Conservation (phyloP, 1,284 basidiomycete genomes). For the Irpex sp. region DNA sequence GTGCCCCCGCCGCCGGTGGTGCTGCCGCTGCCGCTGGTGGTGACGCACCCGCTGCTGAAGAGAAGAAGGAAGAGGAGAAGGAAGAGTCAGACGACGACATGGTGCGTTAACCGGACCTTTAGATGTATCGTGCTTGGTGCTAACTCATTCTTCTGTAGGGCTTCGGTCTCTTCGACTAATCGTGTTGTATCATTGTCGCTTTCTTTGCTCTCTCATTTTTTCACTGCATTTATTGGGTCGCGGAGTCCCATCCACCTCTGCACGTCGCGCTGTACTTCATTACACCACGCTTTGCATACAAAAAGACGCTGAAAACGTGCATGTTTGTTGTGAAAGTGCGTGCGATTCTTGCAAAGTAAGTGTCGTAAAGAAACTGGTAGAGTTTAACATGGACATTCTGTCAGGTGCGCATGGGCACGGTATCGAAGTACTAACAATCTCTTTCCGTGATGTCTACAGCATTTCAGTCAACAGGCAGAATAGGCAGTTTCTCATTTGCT, state of each 20-base stretch:
- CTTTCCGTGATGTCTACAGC: no score
- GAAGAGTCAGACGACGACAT: slow-evolving; percentile 93
- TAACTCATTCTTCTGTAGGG: slow-evolving; percentile 38
- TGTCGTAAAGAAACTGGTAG: not conserved
- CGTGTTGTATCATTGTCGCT: slow-evolving; percentile 12
- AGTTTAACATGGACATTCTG: no score
- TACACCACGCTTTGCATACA: slow-evolving; percentile 9
- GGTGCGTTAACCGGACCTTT: slow-evolving; percentile 49
- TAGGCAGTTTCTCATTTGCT: no score
- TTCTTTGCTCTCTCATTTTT: slow-evolving; percentile 2
- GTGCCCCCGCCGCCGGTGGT: slow-evolving; percentile 49
- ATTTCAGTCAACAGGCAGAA: no score
- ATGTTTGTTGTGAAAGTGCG: not conserved
- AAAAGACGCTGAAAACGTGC: slow-evolving; percentile 14
- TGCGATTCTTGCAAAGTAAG: not conserved
- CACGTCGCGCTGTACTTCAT: slow-evolving; percentile 10
- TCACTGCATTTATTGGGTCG: slow-evolving; percentile 6
- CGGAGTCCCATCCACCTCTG: slow-evolving; percentile 5
- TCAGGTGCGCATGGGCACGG: no score
- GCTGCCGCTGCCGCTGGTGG: slow-evolving; percentile 61
- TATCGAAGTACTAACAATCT: no score
- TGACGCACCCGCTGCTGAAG: slow-evolving; percentile 58
- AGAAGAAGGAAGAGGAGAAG: slow-evolving; percentile 83
- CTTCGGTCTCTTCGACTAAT: slow-evolving; percentile 88
- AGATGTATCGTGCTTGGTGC: not conserved